Percentiles rank a stretch among this genome's conserved stretches.
phyloP scores from a whole-genome alignment of 768 basidiomycete species.

The Phylloporus scabripes region DNA sequence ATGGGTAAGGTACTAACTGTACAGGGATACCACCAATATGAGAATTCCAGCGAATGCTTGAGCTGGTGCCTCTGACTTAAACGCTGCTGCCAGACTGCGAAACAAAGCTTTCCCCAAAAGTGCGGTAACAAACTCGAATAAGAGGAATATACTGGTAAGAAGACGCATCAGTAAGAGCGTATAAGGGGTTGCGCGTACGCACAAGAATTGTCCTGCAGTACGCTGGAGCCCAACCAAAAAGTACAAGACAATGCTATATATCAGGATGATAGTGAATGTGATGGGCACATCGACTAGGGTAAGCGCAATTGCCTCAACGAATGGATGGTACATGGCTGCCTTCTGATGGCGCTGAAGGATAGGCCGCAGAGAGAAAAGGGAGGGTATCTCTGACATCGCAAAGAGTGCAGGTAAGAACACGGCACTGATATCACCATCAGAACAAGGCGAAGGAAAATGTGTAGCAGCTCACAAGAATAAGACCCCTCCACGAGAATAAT shows the following conservation, averaged over 20 bases:
- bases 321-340: slow-evolving; percentile 49
- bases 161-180: slow-evolving; percentile 9
- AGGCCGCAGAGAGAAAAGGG: slow-evolving; percentile 41
- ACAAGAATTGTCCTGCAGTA: slow-evolving; percentile 62
- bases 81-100: slow-evolving; percentile 57
- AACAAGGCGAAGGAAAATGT: not conserved
- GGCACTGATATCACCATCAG: slow-evolving; percentile 32
- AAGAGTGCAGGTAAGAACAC: slow-evolving; percentile 55
- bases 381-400: slow-evolving; percentile 54
- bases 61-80: slow-evolving; percentile 54
- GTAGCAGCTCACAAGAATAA: slow-evolving; percentile 62
- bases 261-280: slow-evolving; percentile 32
- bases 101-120: slow-evolving; percentile 74
- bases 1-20: slow-evolving; percentile 17
- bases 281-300: slow-evolving; percentile 46
- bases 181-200: slow-evolving; percentile 21
- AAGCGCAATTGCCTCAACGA: slow-evolving; percentile 40
- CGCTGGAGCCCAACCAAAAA: slow-evolving; percentile 56
- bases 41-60: slow-evolving; percentile 53
- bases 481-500: slow-evolving; percentile 68
- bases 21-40: slow-evolving; percentile 52
- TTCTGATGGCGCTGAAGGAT: slow-evolving; percentile 40
- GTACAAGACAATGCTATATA: slow-evolving; percentile 45
- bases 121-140: slow-evolving; percentile 54
- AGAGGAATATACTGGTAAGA: slow-evolving; percentile 44